phyloP scores from a whole-genome alignment of 768 basidiomycete species.

The Auricularia sp. region DNA sequence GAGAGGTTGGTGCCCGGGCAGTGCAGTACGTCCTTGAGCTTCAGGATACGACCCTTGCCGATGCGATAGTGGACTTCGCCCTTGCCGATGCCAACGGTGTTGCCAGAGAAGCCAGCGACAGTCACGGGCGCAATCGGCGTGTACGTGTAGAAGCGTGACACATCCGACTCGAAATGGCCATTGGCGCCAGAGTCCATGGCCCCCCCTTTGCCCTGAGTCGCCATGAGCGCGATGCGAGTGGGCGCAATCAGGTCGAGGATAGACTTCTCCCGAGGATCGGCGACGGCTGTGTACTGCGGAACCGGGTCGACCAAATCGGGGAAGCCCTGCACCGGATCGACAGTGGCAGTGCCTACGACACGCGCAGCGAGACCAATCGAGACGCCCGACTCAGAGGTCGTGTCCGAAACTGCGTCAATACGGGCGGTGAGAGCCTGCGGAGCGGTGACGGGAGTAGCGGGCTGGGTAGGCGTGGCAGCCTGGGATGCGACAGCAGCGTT shows the following conservation, averaged over 20 bases:
- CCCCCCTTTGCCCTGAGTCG: neutral
- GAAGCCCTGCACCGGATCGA: no score
- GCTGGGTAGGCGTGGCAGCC: no score
- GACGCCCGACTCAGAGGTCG: no score
- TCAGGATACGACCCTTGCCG: neutral
- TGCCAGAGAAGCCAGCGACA: neutral
- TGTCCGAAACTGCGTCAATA: no score
- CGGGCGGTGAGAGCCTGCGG: no score
- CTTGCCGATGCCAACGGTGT: neutral
- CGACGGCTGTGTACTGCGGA: no score
- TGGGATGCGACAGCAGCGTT: neutral
- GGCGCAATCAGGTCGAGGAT: no score
- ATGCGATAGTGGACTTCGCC: neutral
- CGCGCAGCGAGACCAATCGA: no score
- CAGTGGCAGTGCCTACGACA: no score
- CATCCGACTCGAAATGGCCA: neutral
- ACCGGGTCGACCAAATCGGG: no score
- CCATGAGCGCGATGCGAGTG: neutral
- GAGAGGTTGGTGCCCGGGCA: neutral
- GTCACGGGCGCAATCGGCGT: neutral
- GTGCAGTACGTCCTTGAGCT: neutral
- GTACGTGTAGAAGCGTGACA: neutral
- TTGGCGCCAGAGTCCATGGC: neutral
- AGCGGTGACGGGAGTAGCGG: no score
- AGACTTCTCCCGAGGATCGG: no score